Base-by-base conservation (phyloP, 176 grass and related monocot species). In the Aegilops tauschii region DNA sequence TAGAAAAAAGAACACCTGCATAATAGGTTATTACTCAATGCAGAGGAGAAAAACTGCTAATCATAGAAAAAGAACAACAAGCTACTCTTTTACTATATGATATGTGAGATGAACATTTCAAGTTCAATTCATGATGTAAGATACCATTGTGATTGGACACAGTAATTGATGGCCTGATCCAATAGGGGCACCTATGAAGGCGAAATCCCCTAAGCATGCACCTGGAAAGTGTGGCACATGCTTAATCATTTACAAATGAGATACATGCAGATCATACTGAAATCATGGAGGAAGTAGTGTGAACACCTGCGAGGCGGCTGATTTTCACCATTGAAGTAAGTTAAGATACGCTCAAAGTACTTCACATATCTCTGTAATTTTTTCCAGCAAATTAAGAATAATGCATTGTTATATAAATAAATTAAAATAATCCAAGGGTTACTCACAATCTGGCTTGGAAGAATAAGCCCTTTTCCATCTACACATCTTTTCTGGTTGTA, bases 401-500 rank as follows among this genome's bases (percentile, higher is more conserved):
- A 27, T 66, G 18, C 20, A 66, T 7, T 72, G 5, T 74, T 82
- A 54, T 61, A 80, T n/a, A 18, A 65, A 40, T 73, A 79, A 75
- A 77, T 36, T 37, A 28, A 37, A 6, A 45, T 65, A 67, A 62
- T 69, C 13, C 71, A 14, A 91, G 66, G n/a, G 80, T 88, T 72
- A 96, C 94, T 99, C 83, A 99, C 97, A 90, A 99, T 99, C 77
- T 99, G 94, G 93, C 97, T 99, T 87, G 92, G 94, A 30, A 99
- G 92, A 91, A 99, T 93, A 93, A 99, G 94, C 34, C 97, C 97
- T 77, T 94, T 99, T 54, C 92, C 97, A 84, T 99, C 97, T 72
- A 93, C 78, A 91, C 97, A 99, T 94, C 97, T 96, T 90, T 99
- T 99, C 83, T 97, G 94, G 83, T 99, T 99, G 86, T 99, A 99